phyloP scores from a whole-genome alignment of 495 filamentous ascomycete genomes.

The Penicillium paxilli region DNA sequence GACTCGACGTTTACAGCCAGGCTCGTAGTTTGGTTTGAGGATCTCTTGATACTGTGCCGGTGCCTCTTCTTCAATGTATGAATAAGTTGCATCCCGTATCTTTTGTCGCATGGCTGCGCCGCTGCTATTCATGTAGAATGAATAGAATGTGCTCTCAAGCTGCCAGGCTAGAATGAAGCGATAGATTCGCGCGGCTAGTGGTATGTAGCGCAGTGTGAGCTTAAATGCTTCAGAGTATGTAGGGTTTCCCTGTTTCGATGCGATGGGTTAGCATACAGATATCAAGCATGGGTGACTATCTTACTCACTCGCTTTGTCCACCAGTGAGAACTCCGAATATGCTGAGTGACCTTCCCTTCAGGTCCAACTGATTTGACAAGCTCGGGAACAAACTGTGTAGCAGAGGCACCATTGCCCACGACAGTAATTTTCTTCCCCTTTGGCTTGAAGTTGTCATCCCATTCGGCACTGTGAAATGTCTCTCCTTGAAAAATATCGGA shows the following conservation, averaged over 20 bases:
- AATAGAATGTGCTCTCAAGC: conserved; percentile 3
- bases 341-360: conserved; percentile 49
- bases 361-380: conserved; percentile 25
- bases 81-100: not conserved
- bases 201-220: conserved; percentile 4
- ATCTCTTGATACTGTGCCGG: conserved; percentile 59
- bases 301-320: conserved; percentile 8
- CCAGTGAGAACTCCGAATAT: conserved; percentile 59
- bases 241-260: conserved; percentile 3
- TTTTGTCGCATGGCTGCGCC: conserved; percentile 8
- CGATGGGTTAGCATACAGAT: not conserved
- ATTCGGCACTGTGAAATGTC: conserved; percentile 54
- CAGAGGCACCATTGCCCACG: conserved; percentile 55
- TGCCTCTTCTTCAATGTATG: conserved; percentile 42
- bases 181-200: conserved; percentile 6
- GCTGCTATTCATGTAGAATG: conserved; percentile 6
- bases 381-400: conserved; percentile 34
- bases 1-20: conserved; percentile 57
- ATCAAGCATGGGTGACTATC: not conserved
- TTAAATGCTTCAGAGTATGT: conserved; percentile 8
- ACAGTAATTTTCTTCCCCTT: conserved; percentile 51
- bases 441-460: conserved; percentile 43
- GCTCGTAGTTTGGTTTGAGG: conserved; percentile 53
- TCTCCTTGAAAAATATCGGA: conserved; percentile 46
- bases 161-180: conserved; percentile 7